Evolutionary conservation across 208 protist species (phyloP).

Genomic region (Crithidia mellificae): DNA sequence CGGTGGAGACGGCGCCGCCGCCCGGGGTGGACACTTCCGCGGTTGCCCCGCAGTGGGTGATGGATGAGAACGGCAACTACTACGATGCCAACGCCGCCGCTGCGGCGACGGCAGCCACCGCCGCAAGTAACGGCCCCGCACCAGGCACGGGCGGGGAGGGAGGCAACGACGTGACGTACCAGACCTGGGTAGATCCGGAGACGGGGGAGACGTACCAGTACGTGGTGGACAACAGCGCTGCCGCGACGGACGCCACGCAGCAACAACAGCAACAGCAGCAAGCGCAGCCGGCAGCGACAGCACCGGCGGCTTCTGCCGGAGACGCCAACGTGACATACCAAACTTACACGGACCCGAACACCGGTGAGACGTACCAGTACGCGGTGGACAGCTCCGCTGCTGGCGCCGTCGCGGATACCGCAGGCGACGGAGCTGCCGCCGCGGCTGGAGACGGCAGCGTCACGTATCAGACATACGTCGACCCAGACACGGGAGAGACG

Average conservation of each 20-base stretch:
- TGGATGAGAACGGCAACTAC: conserved; percentile 60
- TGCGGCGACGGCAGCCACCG: not conserved
- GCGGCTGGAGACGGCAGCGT: not conserved
- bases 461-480: conserved; percentile 34
- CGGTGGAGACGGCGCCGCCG: conserved; percentile 6
- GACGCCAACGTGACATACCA: conserved; percentile 2
- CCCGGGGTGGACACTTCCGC: conserved; percentile 21
- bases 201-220: conserved; percentile 48
- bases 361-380: conserved; percentile 35
- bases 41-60: conserved; percentile 35
- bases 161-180: conserved; percentile 3
- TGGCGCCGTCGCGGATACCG: not conserved
- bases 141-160: conserved; percentile 12
- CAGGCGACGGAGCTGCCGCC: not conserved
- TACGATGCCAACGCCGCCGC: conserved; percentile 33
- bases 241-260: not conserved
- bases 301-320: not conserved
- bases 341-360: conserved; percentile 25
- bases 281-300: conserved; percentile 2
- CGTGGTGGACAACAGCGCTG: not conserved
- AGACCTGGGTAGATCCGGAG: conserved; percentile 42
- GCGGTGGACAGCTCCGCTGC: not conserved
- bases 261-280: no score
- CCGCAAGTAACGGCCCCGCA: not conserved
- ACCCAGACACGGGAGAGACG: conserved; percentile 34